These are phyloP conservation scores for Mortierella sp. DNA, from an alignment of 371 early-diverging fungal species.

Conservation along the genomic window DNA sequence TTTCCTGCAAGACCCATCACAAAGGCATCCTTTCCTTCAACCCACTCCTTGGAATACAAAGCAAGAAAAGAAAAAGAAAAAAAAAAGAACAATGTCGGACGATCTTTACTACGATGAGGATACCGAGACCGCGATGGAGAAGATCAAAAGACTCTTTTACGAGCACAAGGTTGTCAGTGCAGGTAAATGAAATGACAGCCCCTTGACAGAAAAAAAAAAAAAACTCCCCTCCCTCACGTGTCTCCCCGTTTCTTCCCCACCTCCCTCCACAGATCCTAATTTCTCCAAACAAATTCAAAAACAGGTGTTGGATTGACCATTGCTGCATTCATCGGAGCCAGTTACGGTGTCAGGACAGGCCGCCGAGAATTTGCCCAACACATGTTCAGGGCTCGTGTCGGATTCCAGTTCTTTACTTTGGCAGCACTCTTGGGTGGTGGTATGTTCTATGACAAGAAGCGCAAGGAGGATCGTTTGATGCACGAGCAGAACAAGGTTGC, in stretches of 20 bases:
- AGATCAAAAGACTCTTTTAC: slow-evolving; percentile 49
- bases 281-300: neutral
- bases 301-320: slow-evolving; percentile 55
- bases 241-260: neutral
- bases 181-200: slow-evolving; percentile 18
- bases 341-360: slow-evolving; percentile 55
- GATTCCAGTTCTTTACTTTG: slow-evolving; percentile 55
- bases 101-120: slow-evolving; percentile 51
- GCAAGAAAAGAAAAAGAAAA: neutral
- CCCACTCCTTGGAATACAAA: too few relatives aligned
- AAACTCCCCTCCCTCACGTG: neutral
- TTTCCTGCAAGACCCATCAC: too few relatives aligned
- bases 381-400: slow-evolving; percentile 58
- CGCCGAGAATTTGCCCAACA: slow-evolving; percentile 57
- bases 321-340: slow-evolving; percentile 56
- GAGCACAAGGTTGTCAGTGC: slow-evolving; percentile 53
- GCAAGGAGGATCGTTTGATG: slow-evolving; percentile 50
- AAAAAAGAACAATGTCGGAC: slow-evolving; percentile 36
- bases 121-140: slow-evolving; percentile 49
- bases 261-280: neutral
- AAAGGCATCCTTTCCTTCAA: too few relatives aligned
- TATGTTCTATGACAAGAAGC: slow-evolving; percentile 51
- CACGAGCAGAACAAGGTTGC: slow-evolving; percentile 37
- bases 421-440: slow-evolving; percentile 55
- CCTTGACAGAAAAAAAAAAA: neutral